A percentile compares a stretch with the other conserved stretches of the same genome.
phyloP scores from a whole-genome alignment of 345 rosid genomes.

The Salix dunnii region DNA sequence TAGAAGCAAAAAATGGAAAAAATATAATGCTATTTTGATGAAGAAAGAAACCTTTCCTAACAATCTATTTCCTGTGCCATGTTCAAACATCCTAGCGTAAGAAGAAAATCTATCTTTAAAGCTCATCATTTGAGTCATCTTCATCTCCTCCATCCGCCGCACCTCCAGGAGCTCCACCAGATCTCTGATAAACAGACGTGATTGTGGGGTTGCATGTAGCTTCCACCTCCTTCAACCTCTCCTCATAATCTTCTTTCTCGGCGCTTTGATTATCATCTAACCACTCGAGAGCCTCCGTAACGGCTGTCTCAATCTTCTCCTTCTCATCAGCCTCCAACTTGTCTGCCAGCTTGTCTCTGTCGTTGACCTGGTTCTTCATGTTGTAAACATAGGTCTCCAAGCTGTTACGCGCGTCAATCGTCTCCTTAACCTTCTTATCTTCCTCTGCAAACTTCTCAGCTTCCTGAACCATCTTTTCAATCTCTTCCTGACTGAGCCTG shows the following conservation, averaged over 20 bases:
- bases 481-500: constrained; percentile 22
- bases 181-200: constrained; percentile 22
- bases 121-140: constrained; percentile 9
- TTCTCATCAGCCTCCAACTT: constrained; percentile 22
- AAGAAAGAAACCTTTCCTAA: too few relatives aligned
- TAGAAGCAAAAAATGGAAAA: too few relatives aligned
- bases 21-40: too few relatives aligned
- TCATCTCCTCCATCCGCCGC: constrained; percentile 1
- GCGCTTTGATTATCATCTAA: constrained; percentile 32
- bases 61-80: too few relatives aligned
- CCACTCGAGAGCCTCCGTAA: constrained; percentile 23
- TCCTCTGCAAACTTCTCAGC: constrained; percentile 28
- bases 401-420: constrained; percentile 27
- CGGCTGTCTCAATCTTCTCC: constrained; percentile 21
- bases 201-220: constrained; percentile 31
- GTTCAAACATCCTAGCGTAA: too few relatives aligned
- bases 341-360: constrained; percentile 23
- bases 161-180: constrained; percentile 21
- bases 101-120: background rate
- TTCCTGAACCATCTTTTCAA: constrained; percentile 20
- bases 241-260: constrained; percentile 27
- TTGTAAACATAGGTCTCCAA: constrained; percentile 28
- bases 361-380: constrained; percentile 22
- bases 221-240: constrained; percentile 34
- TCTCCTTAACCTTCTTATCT: constrained; percentile 28